Base-by-base conservation (phyloP, 2,329 filamentous ascomycete genomes). In the Tolypocladium guangdongense region DNA sequence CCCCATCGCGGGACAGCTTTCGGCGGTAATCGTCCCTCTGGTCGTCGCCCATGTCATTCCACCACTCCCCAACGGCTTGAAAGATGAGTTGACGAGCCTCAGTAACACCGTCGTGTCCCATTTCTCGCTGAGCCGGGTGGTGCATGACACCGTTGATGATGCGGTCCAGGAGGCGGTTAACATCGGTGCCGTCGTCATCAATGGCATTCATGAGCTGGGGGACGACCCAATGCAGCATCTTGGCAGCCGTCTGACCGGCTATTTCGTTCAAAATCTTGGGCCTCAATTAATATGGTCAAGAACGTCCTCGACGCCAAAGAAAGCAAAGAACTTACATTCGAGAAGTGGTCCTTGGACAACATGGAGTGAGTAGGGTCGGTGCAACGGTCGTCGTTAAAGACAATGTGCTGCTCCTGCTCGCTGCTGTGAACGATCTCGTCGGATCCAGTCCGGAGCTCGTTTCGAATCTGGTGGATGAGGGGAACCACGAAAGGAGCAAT, bases 281-380 rank as follows among this genome's bases (percentile, higher is more conserved):
- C 2, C 7, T 12, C n/a, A 36, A 30, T 55, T 60, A 55, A 58
- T 52, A 3, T 30, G 20, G 8, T 27, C 14, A 16, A 45, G 18
- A 30, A n/a, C 0, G 8, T 2, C 5, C 8, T n/a, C 16, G 27
- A 12, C 1, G 24, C 7, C 7, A 22, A 30, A 27, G 2, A 45
- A 7, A 46, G n/a, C 18, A 24, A 7, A 41, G 6, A 24, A 62
- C 76, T 70, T 67, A 86, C 76, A 64, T 95, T 95, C 58, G 86
- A 88, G 69, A 96, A 96, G 71, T 96, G 91, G 63, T 96, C 91
- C 74, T 96, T 96, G 55, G 90, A 90, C 51, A 96, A 75, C 91
- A 96, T 96, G 22, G 89, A 95, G 73, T 96, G 91, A 1, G 91
- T 96, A 0, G 91, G 92, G 64, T 96, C 86, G 22, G 82, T 83